Conservation (phyloP, 176 grass and related monocot species). For the Echinochloa phyllopogon region DNA sequence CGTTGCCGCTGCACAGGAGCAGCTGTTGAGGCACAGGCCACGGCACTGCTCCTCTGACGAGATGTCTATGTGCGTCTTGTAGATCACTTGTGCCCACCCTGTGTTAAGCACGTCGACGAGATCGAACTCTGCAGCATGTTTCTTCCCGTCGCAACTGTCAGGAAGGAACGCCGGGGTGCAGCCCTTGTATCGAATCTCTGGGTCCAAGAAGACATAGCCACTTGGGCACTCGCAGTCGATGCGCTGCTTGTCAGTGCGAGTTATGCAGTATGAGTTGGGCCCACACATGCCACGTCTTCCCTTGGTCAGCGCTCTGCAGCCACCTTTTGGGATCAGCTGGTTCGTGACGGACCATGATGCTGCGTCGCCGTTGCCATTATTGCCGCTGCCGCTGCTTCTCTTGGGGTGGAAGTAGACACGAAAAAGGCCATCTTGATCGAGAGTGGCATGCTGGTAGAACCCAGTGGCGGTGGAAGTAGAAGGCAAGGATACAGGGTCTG, state of each 20-base stretch:
- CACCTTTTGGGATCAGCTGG: neutral
- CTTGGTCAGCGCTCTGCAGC: neutral
- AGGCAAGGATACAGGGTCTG: no score
- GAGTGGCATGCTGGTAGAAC: neutral
- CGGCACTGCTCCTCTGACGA: no score
- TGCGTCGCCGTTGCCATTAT: neutral
- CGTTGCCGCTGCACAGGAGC: no score
- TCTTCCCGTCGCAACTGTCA: no score
- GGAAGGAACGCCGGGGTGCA: neutral
- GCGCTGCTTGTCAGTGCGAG: neutral
- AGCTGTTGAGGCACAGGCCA: no score
- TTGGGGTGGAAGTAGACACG: conserved; percentile 2
- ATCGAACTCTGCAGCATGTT: no score
- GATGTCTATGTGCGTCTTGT: no score
- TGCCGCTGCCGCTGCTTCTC: neutral
- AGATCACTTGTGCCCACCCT: no score
- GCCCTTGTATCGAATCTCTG: neutral
- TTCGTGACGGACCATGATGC: neutral
- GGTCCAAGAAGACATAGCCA: neutral
- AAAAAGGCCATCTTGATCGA: conserved; percentile 29
- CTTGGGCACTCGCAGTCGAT: conserved; percentile 11
- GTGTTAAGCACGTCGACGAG: no score
- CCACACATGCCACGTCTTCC: conserved; percentile 12
- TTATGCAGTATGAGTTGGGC: conserved; percentile 10
- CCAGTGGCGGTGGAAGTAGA: neutral